Conservation (phyloP, 1,284 basidiomycete species). For the Marasmius fiardii region DNA sequence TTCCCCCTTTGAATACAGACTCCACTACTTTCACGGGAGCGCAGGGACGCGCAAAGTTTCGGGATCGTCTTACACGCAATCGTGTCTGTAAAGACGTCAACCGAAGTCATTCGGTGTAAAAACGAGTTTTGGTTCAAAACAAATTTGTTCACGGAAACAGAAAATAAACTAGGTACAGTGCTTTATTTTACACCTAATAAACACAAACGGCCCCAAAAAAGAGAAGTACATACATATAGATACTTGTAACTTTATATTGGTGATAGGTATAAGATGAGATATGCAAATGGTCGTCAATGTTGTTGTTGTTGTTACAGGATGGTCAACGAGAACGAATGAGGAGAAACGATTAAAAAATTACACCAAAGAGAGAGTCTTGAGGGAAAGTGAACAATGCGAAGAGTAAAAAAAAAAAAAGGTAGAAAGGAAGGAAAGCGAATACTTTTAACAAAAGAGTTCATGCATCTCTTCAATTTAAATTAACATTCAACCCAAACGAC, state of each 20-base stretch:
- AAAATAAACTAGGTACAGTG: background rate
- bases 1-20: too few species aligned
- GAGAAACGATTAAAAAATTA: background rate
- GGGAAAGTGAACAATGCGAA: background rate
- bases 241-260: background rate
- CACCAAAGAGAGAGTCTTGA: background rate
- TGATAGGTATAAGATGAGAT: background rate
- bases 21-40: too few species aligned
- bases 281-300: background rate
- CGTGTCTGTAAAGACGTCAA: too few species aligned
- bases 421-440: background rate
- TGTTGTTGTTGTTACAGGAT: background rate
- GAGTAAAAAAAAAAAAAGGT: background rate
- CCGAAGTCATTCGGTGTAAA: too few species aligned
- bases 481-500: conserved; percentile 10
- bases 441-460: background rate
- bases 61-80: too few species aligned
- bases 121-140: too few species aligned
- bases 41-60: too few species aligned
- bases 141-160: too few species aligned
- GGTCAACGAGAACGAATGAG: background rate
- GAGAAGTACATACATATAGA: conserved; percentile 3
- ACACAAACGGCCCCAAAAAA: background rate
- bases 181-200: conserved; percentile 1
- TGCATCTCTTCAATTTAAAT: background rate